Base-by-base conservation (phyloP, 169 alveolate species). In the Plasmodium sp. region DNA sequence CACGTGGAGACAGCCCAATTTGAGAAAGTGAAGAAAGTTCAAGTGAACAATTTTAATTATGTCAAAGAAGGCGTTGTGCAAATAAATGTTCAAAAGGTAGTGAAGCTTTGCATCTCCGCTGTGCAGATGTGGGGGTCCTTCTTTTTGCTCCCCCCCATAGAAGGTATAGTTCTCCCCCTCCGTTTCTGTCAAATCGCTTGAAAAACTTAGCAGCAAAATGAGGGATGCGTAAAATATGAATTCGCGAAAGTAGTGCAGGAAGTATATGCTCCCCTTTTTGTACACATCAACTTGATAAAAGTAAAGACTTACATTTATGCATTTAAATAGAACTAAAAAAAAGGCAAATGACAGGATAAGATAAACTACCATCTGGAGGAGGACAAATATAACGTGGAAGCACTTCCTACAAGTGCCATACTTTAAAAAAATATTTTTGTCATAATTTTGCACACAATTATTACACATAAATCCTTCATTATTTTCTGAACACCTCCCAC, bases 171-270 rank as follows among this genome's bases (percentile, higher is more conserved):
- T 48, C 33, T 92, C 95, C 58, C 67, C 9, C 58, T 92, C 95
- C 54, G 36, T 92, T 92, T 92, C 95, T 51, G 92, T 92, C 56
- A 92, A 48, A 92, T 92, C 95, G 75, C 81, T 92, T 81, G 92
- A 92, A 71, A 92, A 34, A 71, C 92, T 83, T 41, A 92, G n/a
- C n/a, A 92, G 27, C 33, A 92, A 82, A 33, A 92, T 71, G 39
- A 92, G 92, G 31, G 95, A 81, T 82, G 82, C 71, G 27, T 92
- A 92, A 92, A 92, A 92, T 14, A 48, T 22, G 41, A 81, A 92
- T 71, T 92, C 86, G 22, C 95, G 92, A 92, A 92, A 82, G 43
- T 92, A 92, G 58, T 92, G 95, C 48, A 92, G 56, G 58, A 92
- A 92, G 75, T 92, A 92, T 36, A 92, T 81, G 7, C 83, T 92